These are phyloP conservation scores for Akanthomyces uredinophilus DNA, from an alignment of 2,329 filamentous ascomycete species.

Conservation along the genomic window DNA sequence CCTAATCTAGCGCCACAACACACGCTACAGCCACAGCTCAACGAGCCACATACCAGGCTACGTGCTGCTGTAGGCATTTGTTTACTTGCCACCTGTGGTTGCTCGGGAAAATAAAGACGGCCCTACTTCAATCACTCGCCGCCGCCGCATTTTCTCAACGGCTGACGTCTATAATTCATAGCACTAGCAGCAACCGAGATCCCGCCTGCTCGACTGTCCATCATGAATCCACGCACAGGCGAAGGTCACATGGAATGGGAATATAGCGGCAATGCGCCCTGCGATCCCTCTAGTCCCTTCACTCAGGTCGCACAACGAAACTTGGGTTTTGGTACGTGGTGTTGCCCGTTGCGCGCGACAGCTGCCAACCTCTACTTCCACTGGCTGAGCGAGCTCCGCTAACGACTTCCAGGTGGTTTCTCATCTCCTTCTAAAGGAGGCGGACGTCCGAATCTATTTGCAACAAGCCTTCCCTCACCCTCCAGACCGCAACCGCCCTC, in stretches of 20 bases:
- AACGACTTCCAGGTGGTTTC: slow-evolving; percentile 24
- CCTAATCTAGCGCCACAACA: slow-evolving; percentile 3
- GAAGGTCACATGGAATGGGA: slow-evolving; percentile 65
- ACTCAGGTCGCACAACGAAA: slow-evolving; percentile 43
- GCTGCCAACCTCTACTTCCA: neutral
- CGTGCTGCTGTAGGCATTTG: slow-evolving; percentile 9
- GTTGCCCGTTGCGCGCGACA: neutral
- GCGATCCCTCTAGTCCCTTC: slow-evolving; percentile 59
- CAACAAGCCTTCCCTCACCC: slow-evolving; percentile 32
- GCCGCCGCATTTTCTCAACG: slow-evolving; percentile 1
- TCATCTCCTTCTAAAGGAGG: slow-evolving; percentile 33
- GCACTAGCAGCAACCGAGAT: neutral
- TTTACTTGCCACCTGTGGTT: slow-evolving; percentile 15
- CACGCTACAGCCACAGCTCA: neutral
- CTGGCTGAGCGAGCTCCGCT: slow-evolving; percentile 17
- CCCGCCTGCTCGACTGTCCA: neutral
- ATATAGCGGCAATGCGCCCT: slow-evolving; percentile 52
- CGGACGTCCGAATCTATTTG: slow-evolving; percentile 32
- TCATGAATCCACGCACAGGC: slow-evolving; percentile 51
- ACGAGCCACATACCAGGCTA: neutral
- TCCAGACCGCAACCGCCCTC: slow-evolving; percentile 37
- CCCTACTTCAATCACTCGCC: neutral
- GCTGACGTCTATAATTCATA: neutral
- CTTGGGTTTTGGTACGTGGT: slow-evolving; percentile 37
- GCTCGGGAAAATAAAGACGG: slow-evolving; percentile 13